Evolutionary conservation across 2,329 filamentous ascomycete genomes (phyloP).

Genomic region (Epichloe uncinata): DNA sequence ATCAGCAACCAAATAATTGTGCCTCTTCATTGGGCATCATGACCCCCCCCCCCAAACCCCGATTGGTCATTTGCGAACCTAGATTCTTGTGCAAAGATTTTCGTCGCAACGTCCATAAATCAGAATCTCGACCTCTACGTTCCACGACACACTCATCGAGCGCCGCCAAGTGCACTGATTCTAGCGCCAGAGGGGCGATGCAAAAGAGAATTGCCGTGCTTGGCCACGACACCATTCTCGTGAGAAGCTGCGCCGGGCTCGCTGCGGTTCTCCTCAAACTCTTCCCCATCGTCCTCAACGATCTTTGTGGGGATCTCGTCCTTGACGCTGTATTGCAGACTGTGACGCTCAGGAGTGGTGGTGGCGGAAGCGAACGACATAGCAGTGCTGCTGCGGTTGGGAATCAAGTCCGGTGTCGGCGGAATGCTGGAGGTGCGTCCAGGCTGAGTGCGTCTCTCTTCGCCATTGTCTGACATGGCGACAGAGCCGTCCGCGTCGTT

Average conservation of each 20-base stretch:
- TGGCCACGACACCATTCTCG: constrained; percentile 38
- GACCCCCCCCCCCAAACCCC: no score
- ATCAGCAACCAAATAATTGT: background rate
- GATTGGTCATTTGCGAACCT: background rate
- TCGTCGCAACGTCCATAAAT: background rate
- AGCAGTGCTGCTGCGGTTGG: constrained; percentile 86
- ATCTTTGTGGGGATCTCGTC: constrained; percentile 88
- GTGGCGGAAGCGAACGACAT: constrained; percentile 83
- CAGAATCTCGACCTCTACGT: no score
- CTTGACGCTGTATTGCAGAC: constrained; percentile 67
- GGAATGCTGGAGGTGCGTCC: constrained; percentile 73
- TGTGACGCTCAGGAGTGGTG: constrained; percentile 79
- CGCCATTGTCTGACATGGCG: constrained; percentile 45
- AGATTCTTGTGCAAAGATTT: background rate
- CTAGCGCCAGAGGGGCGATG: constrained; percentile 49
- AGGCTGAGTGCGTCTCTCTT: constrained; percentile 56
- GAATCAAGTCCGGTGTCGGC: constrained; percentile 87
- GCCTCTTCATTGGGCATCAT: constrained; percentile 2
- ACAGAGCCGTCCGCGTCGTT: constrained; percentile 44
- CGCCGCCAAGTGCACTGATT: constrained; percentile 48
- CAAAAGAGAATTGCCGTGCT: constrained; percentile 45
- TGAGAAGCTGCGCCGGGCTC: constrained; percentile 37
- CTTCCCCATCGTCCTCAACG: constrained; percentile 75
- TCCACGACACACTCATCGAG: constrained; percentile 24
- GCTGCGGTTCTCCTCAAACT: constrained; percentile 36